These are phyloP conservation scores for Backusella morwellensis DNA, from an alignment of 192 early-diverging fungal genomes.

Conservation along the genomic window DNA sequence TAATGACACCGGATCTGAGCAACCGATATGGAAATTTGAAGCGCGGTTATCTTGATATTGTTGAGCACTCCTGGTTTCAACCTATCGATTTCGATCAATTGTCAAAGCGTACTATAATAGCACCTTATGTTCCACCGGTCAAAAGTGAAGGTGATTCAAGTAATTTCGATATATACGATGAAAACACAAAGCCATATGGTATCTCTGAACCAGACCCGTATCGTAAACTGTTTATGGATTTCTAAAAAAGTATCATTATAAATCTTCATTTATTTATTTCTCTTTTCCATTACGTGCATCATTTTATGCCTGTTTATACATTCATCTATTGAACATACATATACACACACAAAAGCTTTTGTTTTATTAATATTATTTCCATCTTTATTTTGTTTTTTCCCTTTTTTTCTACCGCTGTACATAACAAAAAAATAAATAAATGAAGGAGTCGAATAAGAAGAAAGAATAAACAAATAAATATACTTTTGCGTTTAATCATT, in stretches of 20 bases:
- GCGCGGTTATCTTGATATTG: slow-evolving; percentile 71
- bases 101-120: slow-evolving; percentile 32
- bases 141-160: slow-evolving; percentile 46
- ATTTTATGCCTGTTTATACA: slow-evolving; percentile 30
- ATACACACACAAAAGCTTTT: not conserved
- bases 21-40: slow-evolving; percentile 64
- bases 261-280: not conserved
- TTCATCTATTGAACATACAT: not conserved
- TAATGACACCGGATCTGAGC: slow-evolving; percentile 75
- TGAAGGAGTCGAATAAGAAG: not conserved
- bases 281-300: not conserved
- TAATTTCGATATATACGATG: slow-evolving; percentile 26
- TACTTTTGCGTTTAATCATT: not conserved
- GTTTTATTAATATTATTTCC: not conserved
- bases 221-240: slow-evolving; percentile 16
- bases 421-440: not conserved
- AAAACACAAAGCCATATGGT: slow-evolving; percentile 35
- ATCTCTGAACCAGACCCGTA: slow-evolving; percentile 5
- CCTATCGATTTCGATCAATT: slow-evolving; percentile 48
- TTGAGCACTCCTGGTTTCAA: slow-evolving; percentile 76
- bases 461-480: not conserved
- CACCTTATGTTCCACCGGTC: slow-evolving; percentile 48
- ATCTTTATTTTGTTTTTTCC: not conserved
- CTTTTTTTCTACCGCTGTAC: not conserved
- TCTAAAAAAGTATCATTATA: slow-evolving; percentile 5